Evolutionary conservation across 2,329 filamentous ascomycete genomes (phyloP).

Genomic region (Arthrobotrys sphaeroides): DNA sequence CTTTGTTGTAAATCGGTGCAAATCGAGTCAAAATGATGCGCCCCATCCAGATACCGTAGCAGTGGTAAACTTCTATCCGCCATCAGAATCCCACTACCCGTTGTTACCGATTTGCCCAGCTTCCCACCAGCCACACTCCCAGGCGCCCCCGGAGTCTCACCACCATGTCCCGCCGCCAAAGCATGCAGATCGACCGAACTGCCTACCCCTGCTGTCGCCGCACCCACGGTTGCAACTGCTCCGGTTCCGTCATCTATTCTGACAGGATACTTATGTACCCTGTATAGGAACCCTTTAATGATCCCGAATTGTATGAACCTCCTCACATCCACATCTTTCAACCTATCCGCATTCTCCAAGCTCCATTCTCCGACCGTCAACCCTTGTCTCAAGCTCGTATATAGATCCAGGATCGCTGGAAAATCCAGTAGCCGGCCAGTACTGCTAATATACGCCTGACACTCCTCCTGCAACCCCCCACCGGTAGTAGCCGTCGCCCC

Average conservation of each 20-base stretch:
- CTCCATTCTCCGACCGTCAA: slow-evolving; percentile 89
- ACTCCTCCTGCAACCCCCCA: slow-evolving; percentile 82
- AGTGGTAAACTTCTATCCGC: slow-evolving; percentile 65
- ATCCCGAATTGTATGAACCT: slow-evolving; percentile 94
- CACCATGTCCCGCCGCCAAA: slow-evolving; percentile 10
- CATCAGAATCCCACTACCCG: slow-evolving; percentile 58
- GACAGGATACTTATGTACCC: slow-evolving; percentile 89
- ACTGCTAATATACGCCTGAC: slow-evolving; percentile 78
- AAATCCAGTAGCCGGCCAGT: slow-evolving; percentile 39
- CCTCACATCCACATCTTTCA: slow-evolving; percentile 83
- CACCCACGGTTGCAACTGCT: slow-evolving; percentile 12
- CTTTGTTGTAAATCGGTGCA: slow-evolving; percentile 77
- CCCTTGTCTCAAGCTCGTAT: slow-evolving; percentile 83
- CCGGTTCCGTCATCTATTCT: slow-evolving; percentile 63
- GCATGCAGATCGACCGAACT: slow-evolving; percentile 36
- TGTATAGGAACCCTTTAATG: slow-evolving; percentile 92
- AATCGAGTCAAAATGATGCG: slow-evolving; percentile 82
- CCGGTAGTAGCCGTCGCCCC: not conserved
- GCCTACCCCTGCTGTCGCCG: slow-evolving; percentile 1
- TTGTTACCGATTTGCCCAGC: slow-evolving; percentile 52
- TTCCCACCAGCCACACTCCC: slow-evolving; percentile 58
- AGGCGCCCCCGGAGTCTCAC: slow-evolving; percentile 27
- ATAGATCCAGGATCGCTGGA: slow-evolving; percentile 76
- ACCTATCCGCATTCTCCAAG: slow-evolving; percentile 74
- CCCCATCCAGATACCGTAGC: slow-evolving; percentile 76